Conservation (phyloP, 2,329 filamentous ascomycete species). For the Cercospora sp. region DNA sequence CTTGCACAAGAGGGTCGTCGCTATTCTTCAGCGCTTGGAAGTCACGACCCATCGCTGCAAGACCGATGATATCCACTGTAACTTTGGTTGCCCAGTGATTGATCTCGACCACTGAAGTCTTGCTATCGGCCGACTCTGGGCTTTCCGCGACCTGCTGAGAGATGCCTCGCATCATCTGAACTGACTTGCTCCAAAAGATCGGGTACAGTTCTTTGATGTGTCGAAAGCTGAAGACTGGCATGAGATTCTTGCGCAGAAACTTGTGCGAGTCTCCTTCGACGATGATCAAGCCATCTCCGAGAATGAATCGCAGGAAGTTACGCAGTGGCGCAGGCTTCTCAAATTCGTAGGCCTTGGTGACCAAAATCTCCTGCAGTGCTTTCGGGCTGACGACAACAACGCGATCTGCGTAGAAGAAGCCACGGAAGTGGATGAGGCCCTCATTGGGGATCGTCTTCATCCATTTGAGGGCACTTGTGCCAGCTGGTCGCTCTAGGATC, state of each 20-base stretch:
- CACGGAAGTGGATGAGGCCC: constrained; percentile 44
- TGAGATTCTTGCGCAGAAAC: constrained; percentile 68
- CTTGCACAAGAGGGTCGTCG: constrained; percentile 46
- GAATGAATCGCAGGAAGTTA: constrained; percentile 50
- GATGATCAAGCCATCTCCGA: constrained; percentile 55
- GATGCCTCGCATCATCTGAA: constrained; percentile 67
- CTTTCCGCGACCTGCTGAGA: constrained; percentile 51
- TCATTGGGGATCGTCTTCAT: constrained; percentile 45
- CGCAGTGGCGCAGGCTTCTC: constrained; percentile 50
- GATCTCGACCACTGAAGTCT: constrained; percentile 41
- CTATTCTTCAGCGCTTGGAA: constrained; percentile 45
- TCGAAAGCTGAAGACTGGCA: constrained; percentile 81
- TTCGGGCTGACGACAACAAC: constrained; percentile 44
- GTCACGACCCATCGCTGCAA: constrained; percentile 49
- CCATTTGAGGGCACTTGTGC: constrained; percentile 38
- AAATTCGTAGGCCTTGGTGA: constrained; percentile 56
- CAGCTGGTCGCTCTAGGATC: constrained; percentile 41
- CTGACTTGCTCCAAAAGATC: constrained; percentile 76
- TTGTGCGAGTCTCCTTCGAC: constrained; percentile 54
- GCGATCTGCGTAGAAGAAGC: constrained; percentile 43
- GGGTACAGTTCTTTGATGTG: constrained; percentile 84
- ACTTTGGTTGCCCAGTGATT: constrained; percentile 48
- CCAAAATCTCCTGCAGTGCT: constrained; percentile 54
- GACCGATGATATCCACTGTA: constrained; percentile 51
- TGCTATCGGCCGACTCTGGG: constrained; percentile 22